Percentiles rank a stretch among this genome's conserved stretches.
phyloP scores from a whole-genome alignment of 2,329 filamentous ascomycete species.

The Pseudogymnoascus sp. region DNA sequence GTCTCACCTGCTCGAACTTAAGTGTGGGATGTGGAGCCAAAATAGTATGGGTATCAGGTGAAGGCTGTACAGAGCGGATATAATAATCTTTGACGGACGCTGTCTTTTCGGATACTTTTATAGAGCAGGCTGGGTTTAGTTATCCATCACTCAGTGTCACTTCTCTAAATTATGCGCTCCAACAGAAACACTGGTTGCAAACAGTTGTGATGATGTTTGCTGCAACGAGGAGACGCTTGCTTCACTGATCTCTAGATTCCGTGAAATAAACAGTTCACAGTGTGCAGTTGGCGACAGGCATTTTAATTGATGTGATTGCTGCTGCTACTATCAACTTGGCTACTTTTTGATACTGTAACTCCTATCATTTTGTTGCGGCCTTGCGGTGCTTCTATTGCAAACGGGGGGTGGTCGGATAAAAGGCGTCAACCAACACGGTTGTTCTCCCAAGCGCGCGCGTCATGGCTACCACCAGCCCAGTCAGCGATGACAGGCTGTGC shows the following conservation, averaged over 20 bases:
- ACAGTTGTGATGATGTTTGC: neutral
- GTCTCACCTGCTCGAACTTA: too few relatives aligned
- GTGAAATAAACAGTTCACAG: neutral
- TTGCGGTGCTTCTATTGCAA: neutral
- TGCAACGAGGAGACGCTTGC: neutral
- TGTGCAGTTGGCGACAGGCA: neutral
- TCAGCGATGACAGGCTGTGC: neutral
- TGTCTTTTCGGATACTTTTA: neutral
- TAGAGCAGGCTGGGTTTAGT: neutral
- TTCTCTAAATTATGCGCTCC: neutral
- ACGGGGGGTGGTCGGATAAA: neutral
- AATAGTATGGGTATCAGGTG: neutral
- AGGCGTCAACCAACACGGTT: neutral
- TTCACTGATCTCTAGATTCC: neutral
- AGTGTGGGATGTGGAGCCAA: too few relatives aligned
- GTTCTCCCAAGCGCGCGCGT: neutral
- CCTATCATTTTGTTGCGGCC: neutral
- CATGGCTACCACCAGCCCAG: neutral
- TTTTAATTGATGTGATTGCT: neutral
- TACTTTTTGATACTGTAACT: neutral
- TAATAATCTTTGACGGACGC: neutral
- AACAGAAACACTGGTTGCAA: neutral
- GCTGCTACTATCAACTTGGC: neutral
- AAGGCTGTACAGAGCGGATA: neutral
- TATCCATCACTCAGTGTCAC: neutral